Evolutionary conservation across 345 rosid genomes (phyloP).

Genomic region (Brassica nigra): DNA sequence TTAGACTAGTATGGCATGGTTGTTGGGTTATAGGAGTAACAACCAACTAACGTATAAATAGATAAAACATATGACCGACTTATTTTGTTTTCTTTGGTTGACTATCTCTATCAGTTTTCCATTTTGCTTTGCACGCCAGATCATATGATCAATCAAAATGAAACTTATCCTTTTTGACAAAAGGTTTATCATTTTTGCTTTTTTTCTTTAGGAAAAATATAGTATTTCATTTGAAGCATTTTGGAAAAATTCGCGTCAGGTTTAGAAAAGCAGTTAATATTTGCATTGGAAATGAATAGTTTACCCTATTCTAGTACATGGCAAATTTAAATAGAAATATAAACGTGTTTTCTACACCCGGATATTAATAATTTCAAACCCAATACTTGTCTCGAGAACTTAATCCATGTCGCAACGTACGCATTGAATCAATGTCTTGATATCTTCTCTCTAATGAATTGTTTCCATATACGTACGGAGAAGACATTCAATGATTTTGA

Average conservation of each 20-base stretch:
- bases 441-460: neutral
- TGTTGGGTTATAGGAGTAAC: constrained; percentile 18
- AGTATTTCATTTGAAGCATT: neutral
- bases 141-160: constrained; percentile 18
- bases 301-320: neutral
- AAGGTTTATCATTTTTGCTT: neutral
- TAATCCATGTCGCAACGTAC: neutral
- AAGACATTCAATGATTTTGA: neutral
- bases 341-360: neutral
- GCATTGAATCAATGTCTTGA: neutral
- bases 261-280: neutral
- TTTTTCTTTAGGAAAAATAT: neutral
- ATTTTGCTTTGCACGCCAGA: constrained; percentile 15
- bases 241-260: neutral
- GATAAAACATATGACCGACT: constrained; percentile 33
- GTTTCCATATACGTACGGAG: constrained; percentile 1
- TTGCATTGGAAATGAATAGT: neutral
- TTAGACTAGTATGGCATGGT: constrained; percentile 14
- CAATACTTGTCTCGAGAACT: neutral
- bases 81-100: constrained; percentile 20
- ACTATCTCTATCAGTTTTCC: constrained; percentile 5
- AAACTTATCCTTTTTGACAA: neutral
- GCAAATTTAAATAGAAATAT: neutral
- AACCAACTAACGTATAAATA: constrained; percentile 22
- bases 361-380: neutral